These are phyloP conservation scores for Cladophialophora psammophila DNA, from an alignment of 2,329 filamentous ascomycete genomes.

Conservation along the genomic window DNA sequence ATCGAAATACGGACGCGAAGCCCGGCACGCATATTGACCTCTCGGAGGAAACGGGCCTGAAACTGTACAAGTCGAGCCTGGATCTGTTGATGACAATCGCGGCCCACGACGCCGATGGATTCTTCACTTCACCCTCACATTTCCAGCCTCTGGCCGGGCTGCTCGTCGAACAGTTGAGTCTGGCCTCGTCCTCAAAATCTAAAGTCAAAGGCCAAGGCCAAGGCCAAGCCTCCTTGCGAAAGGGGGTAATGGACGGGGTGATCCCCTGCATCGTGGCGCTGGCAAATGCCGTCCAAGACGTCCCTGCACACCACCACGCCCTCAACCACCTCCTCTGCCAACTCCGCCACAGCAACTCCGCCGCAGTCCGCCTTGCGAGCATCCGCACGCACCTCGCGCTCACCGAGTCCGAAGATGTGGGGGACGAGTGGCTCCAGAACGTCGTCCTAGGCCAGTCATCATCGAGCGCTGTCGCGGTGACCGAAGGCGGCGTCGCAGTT, in stretches of 20 bases:
- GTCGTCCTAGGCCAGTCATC: slow-evolving; percentile 32
- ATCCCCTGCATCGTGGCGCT: slow-evolving; percentile 49
- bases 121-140: slow-evolving; percentile 70
- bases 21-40: not conserved
- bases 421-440: slow-evolving; percentile 86
- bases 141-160: slow-evolving; percentile 75
- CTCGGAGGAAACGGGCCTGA: slow-evolving; percentile 43
- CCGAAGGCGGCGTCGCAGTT: slow-evolving; percentile 20
- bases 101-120: slow-evolving; percentile 40
- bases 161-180: slow-evolving; percentile 72
- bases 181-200: slow-evolving; percentile 47
- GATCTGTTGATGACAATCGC: slow-evolving; percentile 23
- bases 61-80: slow-evolving; percentile 37
- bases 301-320: slow-evolving; percentile 87
- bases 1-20: not conserved
- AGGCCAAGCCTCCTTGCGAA: slow-evolving; percentile 64
- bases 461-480: slow-evolving; percentile 12
- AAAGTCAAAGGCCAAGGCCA: slow-evolving; percentile 40
- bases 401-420: slow-evolving; percentile 70
- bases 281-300: slow-evolving; percentile 67
- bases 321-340: slow-evolving; percentile 81
- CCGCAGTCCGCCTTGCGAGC: slow-evolving; percentile 77
- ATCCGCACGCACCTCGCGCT: slow-evolving; percentile 82
- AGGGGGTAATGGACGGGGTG: slow-evolving; percentile 67
- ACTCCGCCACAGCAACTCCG: slow-evolving; percentile 72